Base-by-base conservation (phyloP, 1,139 yeast species). In the Scheffersomyces titani region DNA sequence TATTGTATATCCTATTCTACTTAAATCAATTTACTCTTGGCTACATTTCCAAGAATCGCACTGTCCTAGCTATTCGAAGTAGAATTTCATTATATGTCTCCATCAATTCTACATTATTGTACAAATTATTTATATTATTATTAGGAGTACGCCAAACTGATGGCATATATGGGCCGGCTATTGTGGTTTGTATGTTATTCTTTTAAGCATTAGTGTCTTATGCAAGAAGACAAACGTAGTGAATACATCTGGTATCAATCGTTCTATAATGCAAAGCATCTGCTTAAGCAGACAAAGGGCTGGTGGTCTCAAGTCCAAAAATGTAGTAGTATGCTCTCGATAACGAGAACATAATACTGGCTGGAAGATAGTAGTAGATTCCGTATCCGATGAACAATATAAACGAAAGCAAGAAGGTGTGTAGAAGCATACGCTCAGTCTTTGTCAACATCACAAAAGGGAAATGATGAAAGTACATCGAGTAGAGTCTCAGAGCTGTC, bases 381-480 rank as follows among this genome's bases (percentile, higher is more conserved):
- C 81, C 80, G 63, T 75, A 78, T 6, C 73, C 71, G 22, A 76
- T 68, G 55, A 78, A 70, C 46, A 72, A 59, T 16, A 70, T 58
- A 57, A 76, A 75, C 49, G 75, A 67, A 51, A 75, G 64, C 52
- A 75, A 59, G 55, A 72, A 69, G 47, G 67, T 49, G 58, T 70
- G 80, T 53, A 76, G 67, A 19, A 74, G 57, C 48, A 70, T 54
- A n/a, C 73, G 64, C 64, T 77, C 82, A 9, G 70, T 64, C 51
- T 63, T 62, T 21, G 81, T 77, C 67, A 77, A 72, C 81, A 77
- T 77, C 56, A 65, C 67, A 57, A 69, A 73, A 21, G 82, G 82
- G 57, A 77, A 71, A 57, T 73, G 74, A 63, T 72, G 70, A 66
- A 75, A 77, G 63, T 76, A 73, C 59, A 72, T 62, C 53, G 70